These are phyloP conservation scores for Aspergillus fischeri DNA, from an alignment of 2,329 filamentous ascomycete genomes.

Conservation along the genomic window DNA sequence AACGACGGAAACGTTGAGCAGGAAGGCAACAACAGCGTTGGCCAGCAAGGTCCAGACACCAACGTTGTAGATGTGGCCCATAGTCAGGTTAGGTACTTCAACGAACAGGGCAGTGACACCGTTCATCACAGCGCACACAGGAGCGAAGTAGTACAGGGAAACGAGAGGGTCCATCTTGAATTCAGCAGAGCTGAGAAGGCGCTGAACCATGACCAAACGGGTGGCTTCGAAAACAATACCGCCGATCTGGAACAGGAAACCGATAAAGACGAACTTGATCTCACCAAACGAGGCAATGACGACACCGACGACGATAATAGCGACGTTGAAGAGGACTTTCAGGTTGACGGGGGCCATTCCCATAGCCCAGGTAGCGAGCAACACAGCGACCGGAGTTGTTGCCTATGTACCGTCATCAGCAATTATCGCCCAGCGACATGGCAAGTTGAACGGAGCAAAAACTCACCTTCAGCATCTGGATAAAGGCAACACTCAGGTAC, in stretches of 20 bases:
- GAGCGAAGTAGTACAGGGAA: conserved; percentile 85
- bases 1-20: conserved; percentile 80
- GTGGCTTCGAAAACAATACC: conserved; percentile 78
- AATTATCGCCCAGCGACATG: not conserved
- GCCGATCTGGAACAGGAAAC: conserved; percentile 66
- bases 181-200: conserved; percentile 70
- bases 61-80: conserved; percentile 62
- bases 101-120: conserved; percentile 63
- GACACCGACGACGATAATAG: conserved; percentile 89
- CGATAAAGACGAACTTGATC: conserved; percentile 73
- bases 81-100: conserved; percentile 64
- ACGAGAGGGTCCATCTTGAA: conserved; percentile 88
- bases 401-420: conserved; percentile 53
- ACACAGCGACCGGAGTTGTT: conserved; percentile 88
- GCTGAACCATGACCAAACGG: conserved; percentile 80
- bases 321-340: conserved; percentile 87
- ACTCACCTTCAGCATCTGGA: conserved; percentile 93
- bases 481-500: conserved; percentile 90
- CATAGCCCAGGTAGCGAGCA: conserved; percentile 83
- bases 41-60: conserved; percentile 63
- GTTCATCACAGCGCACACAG: conserved; percentile 79
- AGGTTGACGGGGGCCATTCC: conserved; percentile 79
- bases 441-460: conserved; percentile 23
- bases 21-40: conserved; percentile 75
- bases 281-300: conserved; percentile 92